These are phyloP conservation scores for Colletotrichum sp. DNA, from an alignment of 2,329 filamentous ascomycete species.

Conservation along the genomic window DNA sequence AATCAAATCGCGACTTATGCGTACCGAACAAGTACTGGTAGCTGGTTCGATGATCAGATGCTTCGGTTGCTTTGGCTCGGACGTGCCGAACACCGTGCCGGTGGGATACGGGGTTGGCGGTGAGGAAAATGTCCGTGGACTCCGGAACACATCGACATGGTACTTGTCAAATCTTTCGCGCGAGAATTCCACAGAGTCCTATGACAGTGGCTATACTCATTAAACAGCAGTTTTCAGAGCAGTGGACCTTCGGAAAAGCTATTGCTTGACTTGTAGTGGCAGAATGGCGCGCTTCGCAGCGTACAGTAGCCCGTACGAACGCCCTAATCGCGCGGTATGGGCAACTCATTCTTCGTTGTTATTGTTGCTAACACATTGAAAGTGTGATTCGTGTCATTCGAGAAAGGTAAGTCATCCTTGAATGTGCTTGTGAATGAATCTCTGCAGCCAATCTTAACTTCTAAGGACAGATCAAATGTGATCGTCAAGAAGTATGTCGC, in stretches of 20 bases:
- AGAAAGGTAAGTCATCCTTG: background rate
- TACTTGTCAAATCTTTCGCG: background rate
- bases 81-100: background rate
- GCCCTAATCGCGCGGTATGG: background rate
- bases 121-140: background rate
- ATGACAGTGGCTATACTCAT: fast-evolving
- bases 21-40: background rate
- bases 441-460: background rate
- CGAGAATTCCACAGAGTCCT: background rate
- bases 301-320: background rate
- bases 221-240: fast-evolving
- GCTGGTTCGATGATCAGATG: background rate
- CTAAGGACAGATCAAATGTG: background rate
- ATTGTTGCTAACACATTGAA: too few species aligned
- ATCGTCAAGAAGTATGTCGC: background rate
- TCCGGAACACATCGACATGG: background rate
- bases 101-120: background rate
- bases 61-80: background rate
- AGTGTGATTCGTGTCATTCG: background rate
- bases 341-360: fast-evolving
- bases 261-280: background rate
- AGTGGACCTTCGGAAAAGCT: background rate
- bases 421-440: fast-evolving
- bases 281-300: background rate
- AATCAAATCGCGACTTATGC: background rate